phyloP scores from a whole-genome alignment of 371 early-diverging fungal species.

The Syncephalastrum contaminatum region DNA sequence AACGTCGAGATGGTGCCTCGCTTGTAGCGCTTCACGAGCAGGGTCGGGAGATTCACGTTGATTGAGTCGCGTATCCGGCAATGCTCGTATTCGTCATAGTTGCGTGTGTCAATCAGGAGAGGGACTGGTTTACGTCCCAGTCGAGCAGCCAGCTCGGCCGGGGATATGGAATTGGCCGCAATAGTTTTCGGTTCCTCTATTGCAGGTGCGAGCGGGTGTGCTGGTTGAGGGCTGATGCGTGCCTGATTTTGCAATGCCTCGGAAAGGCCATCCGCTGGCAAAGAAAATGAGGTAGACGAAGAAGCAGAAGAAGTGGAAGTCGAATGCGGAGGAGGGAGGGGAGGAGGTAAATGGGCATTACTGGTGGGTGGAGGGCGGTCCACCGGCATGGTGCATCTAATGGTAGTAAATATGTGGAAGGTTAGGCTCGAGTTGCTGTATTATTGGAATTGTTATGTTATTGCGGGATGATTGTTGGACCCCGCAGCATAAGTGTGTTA shows the following conservation, averaged over 20 bases:
- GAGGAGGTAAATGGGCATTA: no score
- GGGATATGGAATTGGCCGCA: background rate
- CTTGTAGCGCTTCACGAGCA: slow-evolving; percentile 59
- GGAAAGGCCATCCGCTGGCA: slow-evolving; percentile 3
- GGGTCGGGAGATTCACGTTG: slow-evolving; percentile 57
- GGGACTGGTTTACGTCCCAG: slow-evolving; percentile 11
- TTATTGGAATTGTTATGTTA: no score
- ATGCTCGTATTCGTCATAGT: slow-evolving; percentile 31
- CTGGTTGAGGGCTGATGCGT: slow-evolving; percentile 1
- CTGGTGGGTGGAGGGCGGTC: no score
- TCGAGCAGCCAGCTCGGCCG: background rate
- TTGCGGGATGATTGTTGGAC: no score
- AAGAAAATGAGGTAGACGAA: background rate
- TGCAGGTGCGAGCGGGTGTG: background rate
- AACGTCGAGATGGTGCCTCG: slow-evolving; percentile 58
- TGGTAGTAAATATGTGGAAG: no score
- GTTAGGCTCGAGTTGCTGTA: no score
- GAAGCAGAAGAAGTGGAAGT: no score
- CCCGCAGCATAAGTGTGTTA: no score
- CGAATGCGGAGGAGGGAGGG: no score
- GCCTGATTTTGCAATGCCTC: slow-evolving; percentile 9
- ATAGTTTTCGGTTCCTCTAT: background rate
- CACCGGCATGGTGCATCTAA: no score
- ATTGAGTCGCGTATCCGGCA: slow-evolving; percentile 41
- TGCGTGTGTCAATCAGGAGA: slow-evolving; percentile 46